phyloP scores from a whole-genome alignment of 2,329 filamentous ascomycete genomes.

The Truncatella angustata region DNA sequence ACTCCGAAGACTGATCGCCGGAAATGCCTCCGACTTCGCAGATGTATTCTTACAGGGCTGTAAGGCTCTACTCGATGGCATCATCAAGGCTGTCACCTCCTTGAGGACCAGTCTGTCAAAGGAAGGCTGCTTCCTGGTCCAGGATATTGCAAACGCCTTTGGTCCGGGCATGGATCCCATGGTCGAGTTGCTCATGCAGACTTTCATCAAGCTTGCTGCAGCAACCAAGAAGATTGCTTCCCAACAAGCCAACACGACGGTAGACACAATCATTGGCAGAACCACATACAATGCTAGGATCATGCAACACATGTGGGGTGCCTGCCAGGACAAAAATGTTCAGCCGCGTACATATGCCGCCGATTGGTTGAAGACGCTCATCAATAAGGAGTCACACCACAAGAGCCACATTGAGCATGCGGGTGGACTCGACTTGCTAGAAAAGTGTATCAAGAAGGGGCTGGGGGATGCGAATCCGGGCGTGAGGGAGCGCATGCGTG shows the following conservation, averaged over 20 bases:
- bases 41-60: slow-evolving; percentile 68
- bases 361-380: slow-evolving; percentile 79
- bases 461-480: slow-evolving; percentile 87
- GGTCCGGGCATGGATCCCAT: slow-evolving; percentile 81
- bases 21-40: slow-evolving; percentile 79
- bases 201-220: slow-evolving; percentile 83
- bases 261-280: slow-evolving; percentile 77
- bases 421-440: slow-evolving; percentile 77
- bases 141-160: slow-evolving; percentile 76
- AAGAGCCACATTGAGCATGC: slow-evolving; percentile 81
- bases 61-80: slow-evolving; percentile 77
- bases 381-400: slow-evolving; percentile 75
- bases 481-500: slow-evolving; percentile 82
- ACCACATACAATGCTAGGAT: slow-evolving; percentile 78
- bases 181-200: slow-evolving; percentile 87
- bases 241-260: slow-evolving; percentile 75
- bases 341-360: slow-evolving; percentile 77
- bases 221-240: slow-evolving; percentile 91
- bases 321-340: slow-evolving; percentile 90
- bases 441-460: slow-evolving; percentile 86
- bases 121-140: slow-evolving; percentile 78
- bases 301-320: slow-evolving; percentile 80
- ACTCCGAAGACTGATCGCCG: slow-evolving; percentile 74
- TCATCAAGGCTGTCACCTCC: slow-evolving; percentile 81
- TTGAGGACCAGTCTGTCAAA: slow-evolving; percentile 87